Evolutionary conservation across 371 early-diverging fungal genomes (phyloP).

Genomic region (Dentiscutata heterogama): DNA sequence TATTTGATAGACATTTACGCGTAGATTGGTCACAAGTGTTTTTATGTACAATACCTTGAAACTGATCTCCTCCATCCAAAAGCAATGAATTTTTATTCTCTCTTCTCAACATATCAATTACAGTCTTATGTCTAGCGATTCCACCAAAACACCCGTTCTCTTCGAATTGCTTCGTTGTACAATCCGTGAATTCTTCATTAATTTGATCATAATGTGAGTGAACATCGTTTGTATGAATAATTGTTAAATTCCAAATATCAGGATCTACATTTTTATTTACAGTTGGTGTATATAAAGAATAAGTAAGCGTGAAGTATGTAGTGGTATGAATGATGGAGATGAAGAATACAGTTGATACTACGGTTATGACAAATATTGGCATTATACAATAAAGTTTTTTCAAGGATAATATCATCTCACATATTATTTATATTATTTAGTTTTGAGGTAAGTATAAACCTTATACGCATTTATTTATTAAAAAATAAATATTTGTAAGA

Average conservation of each 20-base stretch:
- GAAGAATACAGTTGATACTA: no score
- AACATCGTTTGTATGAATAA: slow-evolving; percentile 79
- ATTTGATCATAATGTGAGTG: slow-evolving; percentile 68
- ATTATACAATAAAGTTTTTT: no score
- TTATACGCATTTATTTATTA: no score
- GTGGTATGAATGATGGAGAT: no score
- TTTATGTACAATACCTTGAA: slow-evolving; percentile 53
- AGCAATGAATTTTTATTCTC: slow-evolving; percentile 57
- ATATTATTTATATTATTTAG: no score
- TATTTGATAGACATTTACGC: neutral
- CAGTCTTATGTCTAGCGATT: slow-evolving; percentile 65
- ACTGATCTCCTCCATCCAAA: slow-evolving; percentile 79
- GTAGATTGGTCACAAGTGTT: neutral
- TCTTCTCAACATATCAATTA: slow-evolving; percentile 62
- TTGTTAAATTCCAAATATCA: slow-evolving; percentile 49
- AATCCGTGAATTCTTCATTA: slow-evolving; percentile 65
- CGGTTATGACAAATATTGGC: no score
- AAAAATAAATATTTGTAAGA: no score
- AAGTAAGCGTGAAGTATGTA: no score
- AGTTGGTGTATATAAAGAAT: no score
- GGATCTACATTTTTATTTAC: no score
- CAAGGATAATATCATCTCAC: no score
- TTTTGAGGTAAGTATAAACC: no score
- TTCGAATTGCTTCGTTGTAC: slow-evolving; percentile 55
- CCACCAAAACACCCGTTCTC: slow-evolving; percentile 68